Evolutionary conservation across 202 grass and related monocot species (phyloP), one percentile per base, ranked within the genome.

Genomic region (Bolboschoenoplectus hybrid): DNA sequence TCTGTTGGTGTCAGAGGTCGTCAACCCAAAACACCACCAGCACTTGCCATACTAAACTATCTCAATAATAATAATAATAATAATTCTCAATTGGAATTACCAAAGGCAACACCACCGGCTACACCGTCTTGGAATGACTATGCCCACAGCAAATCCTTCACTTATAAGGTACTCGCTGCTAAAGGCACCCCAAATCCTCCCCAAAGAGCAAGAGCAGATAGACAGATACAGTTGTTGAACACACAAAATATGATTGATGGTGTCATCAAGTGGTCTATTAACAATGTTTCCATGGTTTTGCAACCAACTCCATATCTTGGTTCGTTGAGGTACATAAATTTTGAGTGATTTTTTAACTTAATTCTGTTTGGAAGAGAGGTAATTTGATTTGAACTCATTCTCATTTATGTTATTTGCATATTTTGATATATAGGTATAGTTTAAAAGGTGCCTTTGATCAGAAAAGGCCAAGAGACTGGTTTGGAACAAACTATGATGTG

Each of bases 271-370:
- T 97, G 94, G 94, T 90, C 94, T 47, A 90, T 97, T 69, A 97
- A 97, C 91, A 97, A 97, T 68, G 74, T 85, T 38, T 97, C 94
- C 52, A 85, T 97, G 74, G 87, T 87, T 81, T 89, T 97, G 35
- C 94, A 91, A 26, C 16, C 94, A 0, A 93, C 94, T 36, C 94
- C 94, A 6, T 97, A 94, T 89, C 84, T 97, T 67, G 94, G 94
- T 0, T 90, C 89, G 2, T 87, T 97, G 7, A 94, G 89, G 89
- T 74, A 92, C 26, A 5, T 17, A 19, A 26, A 61, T 61, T 74
- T 51, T 34, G 13, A 35, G 2, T 34, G 2, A 74, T 11, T 67
- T 39, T 0, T 74, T 47, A 51, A 52, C 6, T 74, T 26, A 9
- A 32, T 13, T 73, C 2, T 74, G 46, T 52, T 32, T 44, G 16